Conservation (phyloP, 2,329 filamentous ascomycete species). For the Ascochyta rabiei region DNA sequence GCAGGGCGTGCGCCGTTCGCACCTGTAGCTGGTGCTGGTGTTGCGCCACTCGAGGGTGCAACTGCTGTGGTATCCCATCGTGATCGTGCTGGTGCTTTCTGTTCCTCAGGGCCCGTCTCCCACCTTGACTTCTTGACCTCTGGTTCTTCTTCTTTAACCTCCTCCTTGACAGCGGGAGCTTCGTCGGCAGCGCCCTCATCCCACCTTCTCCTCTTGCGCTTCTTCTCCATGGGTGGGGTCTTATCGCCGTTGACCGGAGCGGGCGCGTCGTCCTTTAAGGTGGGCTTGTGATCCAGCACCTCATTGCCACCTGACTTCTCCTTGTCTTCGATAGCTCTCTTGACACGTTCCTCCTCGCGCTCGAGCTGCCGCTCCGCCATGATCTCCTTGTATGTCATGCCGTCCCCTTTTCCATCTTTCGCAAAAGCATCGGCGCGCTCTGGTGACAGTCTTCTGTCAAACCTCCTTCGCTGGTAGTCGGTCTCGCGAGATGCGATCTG, state of each 20-base stretch:
- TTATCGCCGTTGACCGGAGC: slow-evolving; percentile 76
- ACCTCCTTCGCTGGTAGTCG: slow-evolving; percentile 95
- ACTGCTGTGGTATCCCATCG: slow-evolving; percentile 45
- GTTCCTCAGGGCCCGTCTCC: slow-evolving; percentile 62
- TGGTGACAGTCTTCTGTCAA: slow-evolving; percentile 82
- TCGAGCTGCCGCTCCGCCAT: slow-evolving; percentile 93
- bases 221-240: slow-evolving; percentile 68
- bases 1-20: slow-evolving; percentile 30
- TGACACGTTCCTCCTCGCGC: slow-evolving; percentile 88
- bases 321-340: slow-evolving; percentile 78
- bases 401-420: slow-evolving; percentile 73
- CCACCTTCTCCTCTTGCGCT: slow-evolving; percentile 87
- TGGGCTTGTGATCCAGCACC: slow-evolving; percentile 71
- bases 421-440: slow-evolving; percentile 87
- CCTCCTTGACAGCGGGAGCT: slow-evolving; percentile 25
- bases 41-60: slow-evolving; percentile 29
- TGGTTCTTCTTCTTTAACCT: slow-evolving; percentile 24
- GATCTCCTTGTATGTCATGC: slow-evolving; percentile 82
- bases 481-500: slow-evolving; percentile 93
- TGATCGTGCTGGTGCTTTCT: slow-evolving; percentile 38
- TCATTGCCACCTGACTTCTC: slow-evolving; percentile 66
- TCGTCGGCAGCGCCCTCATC: slow-evolving; percentile 68
- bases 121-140: slow-evolving; percentile 70
- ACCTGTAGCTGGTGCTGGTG: slow-evolving; percentile 27
- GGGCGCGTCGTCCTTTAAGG: slow-evolving; percentile 67